phyloP scores from a whole-genome alignment of 306 rosid genomes.

The Adenanthera pavonina region DNA sequence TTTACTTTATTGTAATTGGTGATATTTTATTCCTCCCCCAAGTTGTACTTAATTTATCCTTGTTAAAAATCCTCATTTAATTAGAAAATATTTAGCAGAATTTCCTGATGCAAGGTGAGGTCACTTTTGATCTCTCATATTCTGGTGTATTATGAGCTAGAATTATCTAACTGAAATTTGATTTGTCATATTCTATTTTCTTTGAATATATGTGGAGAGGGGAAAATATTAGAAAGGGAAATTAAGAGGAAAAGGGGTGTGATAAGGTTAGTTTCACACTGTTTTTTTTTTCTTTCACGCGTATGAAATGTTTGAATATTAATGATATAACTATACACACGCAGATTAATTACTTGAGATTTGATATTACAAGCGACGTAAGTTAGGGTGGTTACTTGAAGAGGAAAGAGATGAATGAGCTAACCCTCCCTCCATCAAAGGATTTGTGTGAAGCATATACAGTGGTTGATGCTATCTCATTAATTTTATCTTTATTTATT shows the following conservation, averaged over 20 bases:
- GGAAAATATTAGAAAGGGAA: too few species aligned
- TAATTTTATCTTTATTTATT: slow-evolving; percentile 5
- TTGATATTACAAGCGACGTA: slow-evolving; percentile 20
- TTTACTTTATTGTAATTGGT: not conserved
- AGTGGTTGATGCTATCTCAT: slow-evolving; percentile 59
- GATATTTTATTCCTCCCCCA: not conserved
- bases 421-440: slow-evolving; percentile 34
- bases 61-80: not conserved
- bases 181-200: too few species aligned
- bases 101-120: not conserved
- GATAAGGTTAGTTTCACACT: too few species aligned
- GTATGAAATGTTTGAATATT: slow-evolving; percentile 33
- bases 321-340: not conserved
- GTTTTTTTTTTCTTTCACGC: slow-evolving; percentile 34
- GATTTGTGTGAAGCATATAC: slow-evolving; percentile 36
- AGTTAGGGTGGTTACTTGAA: slow-evolving; percentile 43
- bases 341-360: not conserved
- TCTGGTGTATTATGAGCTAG: not conserved
- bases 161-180: not conserved
- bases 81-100: not conserved
- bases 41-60: not conserved
- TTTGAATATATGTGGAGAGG: too few species aligned
- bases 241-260: too few species aligned
- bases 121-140: not conserved
- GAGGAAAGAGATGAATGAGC: slow-evolving; percentile 59